Conservation (phyloP, 306 rosid species). For the Arachis hypogaea region DNA sequence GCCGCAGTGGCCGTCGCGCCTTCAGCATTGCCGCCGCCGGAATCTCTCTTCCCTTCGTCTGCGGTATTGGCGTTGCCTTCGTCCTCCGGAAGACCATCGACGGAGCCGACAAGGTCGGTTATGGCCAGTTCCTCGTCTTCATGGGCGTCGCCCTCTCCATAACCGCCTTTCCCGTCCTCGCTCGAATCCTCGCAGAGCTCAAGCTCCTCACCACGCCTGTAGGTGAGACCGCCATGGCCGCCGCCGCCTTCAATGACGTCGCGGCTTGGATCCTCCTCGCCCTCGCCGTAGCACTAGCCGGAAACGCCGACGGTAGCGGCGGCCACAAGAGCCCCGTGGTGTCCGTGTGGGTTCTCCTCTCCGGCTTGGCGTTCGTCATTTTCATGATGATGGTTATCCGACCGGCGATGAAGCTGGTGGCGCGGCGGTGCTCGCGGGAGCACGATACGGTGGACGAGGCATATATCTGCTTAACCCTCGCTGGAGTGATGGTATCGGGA, state of each 20-base stretch:
- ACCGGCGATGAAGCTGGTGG: constrained; percentile 72
- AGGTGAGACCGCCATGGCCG: constrained; percentile 91
- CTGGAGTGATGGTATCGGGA: constrained; percentile 73
- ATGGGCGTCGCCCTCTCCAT: constrained; percentile 88
- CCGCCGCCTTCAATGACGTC: constrained; percentile 86
- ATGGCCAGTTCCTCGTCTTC: constrained; percentile 69
- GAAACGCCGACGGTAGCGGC: constrained; percentile 44
- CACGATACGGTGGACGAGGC: constrained; percentile 53
- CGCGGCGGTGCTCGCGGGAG: constrained; percentile 47
- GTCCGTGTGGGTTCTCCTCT: constrained; percentile 73
- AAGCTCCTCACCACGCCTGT: constrained; percentile 71
- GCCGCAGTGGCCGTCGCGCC: constrained; percentile 62
- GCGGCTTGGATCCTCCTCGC: constrained; percentile 89
- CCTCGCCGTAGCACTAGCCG: constrained; percentile 73
- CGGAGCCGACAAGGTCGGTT: constrained; percentile 67
- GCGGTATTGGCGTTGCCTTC: constrained; percentile 72
- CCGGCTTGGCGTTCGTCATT: constrained; percentile 58
- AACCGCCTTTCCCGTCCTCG: constrained; percentile 89
- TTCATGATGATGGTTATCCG: constrained; percentile 66
- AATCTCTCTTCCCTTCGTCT: constrained; percentile 64
- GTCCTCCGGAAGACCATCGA: constrained; percentile 63
- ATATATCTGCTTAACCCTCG: constrained; percentile 66
- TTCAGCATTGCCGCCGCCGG: constrained; percentile 74
- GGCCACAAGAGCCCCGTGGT: constrained; percentile 59
- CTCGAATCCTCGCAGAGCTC: constrained; percentile 88